Evolutionary conservation across 768 basidiomycete genomes (phyloP), one percentile per base, ranked within the genome.

Genomic region (Tephrocybe sp.): DNA sequence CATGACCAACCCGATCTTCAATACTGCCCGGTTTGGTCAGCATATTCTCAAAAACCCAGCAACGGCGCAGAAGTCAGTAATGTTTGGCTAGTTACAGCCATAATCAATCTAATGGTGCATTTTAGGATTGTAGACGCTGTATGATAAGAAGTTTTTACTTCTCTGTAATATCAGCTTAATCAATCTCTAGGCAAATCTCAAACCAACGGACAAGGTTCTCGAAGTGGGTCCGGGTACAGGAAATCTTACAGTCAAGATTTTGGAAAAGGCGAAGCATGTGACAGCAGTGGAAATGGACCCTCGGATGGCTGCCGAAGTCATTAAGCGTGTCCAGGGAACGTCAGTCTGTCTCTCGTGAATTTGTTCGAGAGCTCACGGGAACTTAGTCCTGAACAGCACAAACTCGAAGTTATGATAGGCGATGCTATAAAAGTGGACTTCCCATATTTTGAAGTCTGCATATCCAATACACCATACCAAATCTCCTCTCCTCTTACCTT

Each of bases 161-260:
- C 12, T 10, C 13, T 16, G 15, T 30, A 37, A 33, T 30, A 46
- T 30, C 23, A 46, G 43, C 25, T 23, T 23, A 42, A 45, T 40
- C 13, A 57, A 38, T 19, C 7, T 21, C 40, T 57, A 97, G 87
- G 94, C 95, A 1, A 91, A 90, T 61, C 72, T 99, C 33, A 86
- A 88, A 53, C 90, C 93, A 1, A 94, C 94, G 15, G 95, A 98
- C 68, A 88, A 91, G 60, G 94, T 98, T 27, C 83, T 99, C 42
- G 95, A 98, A 71, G 93, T 98, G 41, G 95, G 94, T 61, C 94
- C 95, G 11, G 95, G 95, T 69, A 97, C 95, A 7, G 95, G 97
- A 56, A 98, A 99, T 65, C 68, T 98, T 61, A 97, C 97, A 0
- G 86, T 97, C 16, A 78, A 88, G 61, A 99, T 98, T 50, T 71